Base-by-base conservation (phyloP, 331 rosid genomes). In the Pyracantha coccinea region DNA sequence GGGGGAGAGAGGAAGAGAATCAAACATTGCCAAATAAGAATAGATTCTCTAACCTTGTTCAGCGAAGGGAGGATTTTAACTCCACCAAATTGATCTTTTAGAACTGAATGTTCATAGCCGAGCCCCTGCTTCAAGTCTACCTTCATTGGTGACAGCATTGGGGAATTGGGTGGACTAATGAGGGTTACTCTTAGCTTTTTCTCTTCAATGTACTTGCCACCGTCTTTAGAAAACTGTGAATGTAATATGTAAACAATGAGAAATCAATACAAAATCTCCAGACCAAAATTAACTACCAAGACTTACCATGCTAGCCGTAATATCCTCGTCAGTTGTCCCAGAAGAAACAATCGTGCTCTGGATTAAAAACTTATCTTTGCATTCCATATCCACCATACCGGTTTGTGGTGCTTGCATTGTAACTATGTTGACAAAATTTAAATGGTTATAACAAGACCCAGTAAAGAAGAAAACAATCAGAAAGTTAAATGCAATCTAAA, bases 311-410 rank as follows among this genome's bases (percentile, higher is more conserved):
- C 84, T 83, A 70, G 97, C 78, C 20, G 91, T 89, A 82, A 92
- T 84, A 63, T 94, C 88, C 77, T 85, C 87, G 72, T 81, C 79
- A 23, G 84, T 77, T 78, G 92, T 92, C 77, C 80, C 90, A 31
- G 68, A 79, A 58, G 88, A 63, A 82, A 95, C 97, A 52, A 79
- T 47, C 67, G 88, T 86, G 84, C 99, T 85, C 80, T 86, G 97
- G 80, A 95, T 83, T 84, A 92, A 82, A 73, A 95, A 95, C 90
- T 95, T 95, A 81, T 95, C 99, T 78, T 74, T 92, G 85, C 97
- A 92, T 23, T 63, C 91, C 89, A 89, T 45, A 79, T 90, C 99
- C 33, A 57, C 81, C 1, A 91, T 92, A 58, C 74, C 78, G 58
- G 65, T 83, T 76, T 77, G 76, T 72, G 41, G 93, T 68, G 91